Evolutionary conservation across 805 yeast species (phyloP), one percentile per base, ranked within the genome.

Genomic region (Zygosaccharomyces gambellarensis): DNA sequence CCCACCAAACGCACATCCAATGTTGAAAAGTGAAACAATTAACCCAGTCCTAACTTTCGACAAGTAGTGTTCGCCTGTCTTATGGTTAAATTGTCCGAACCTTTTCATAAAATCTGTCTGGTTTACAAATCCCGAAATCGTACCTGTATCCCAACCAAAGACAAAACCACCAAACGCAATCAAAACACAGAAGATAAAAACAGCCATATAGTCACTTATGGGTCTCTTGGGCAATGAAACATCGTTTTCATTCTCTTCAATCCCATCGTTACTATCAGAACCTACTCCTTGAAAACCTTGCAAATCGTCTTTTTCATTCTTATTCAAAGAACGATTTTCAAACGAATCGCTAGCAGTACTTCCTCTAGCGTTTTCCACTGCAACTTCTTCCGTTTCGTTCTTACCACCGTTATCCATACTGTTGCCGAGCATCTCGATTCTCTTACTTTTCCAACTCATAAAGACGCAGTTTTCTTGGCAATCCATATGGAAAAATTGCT

Each of bases 81-180:
- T 55, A 3, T 53, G 23, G 17, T 53, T 39, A 8, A 42, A 49
- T 45, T 50, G 52, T 10, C 66, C 66, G 47, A 62, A 61, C 45
- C 66, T 56, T 36, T 61, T 47, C 4, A 60, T 31, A 50, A 56
- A 62, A 47, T 62, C 65, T 8, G 57, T 55, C 60, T 68, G 69
- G 59, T 79, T 78, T 45, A 82, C 83, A 58, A 84, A 82, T 53
- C 89, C 89, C 19, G 87, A 80, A 63, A 84, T 82, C 54, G 90
- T 83, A 74, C 90, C 90, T 39, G 89, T 83, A 72, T 84, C 90
- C 79, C 85, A 84, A 55, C 90, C 90, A 59, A 82, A 84, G 40
- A 83, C 83, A 63, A 80, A 84, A 42, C 90, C 90, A 71, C 88
- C 89, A 54, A 84, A 84, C 29, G 88, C 86, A 55, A 84, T 79